phyloP scores from a whole-genome alignment of 169 alveolate genomes.

The Eimeria praecox region DNA sequence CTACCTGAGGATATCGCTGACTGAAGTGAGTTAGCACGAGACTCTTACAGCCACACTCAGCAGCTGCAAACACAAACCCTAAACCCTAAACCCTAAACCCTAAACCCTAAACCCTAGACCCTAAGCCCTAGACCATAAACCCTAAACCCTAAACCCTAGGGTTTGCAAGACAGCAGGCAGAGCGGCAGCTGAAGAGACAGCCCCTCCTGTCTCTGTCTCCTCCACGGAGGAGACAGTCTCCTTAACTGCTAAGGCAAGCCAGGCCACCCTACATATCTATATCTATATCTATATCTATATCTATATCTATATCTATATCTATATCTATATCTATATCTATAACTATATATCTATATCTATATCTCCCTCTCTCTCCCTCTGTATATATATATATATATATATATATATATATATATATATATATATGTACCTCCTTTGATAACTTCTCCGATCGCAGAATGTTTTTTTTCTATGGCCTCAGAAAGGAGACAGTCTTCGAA shows the following conservation, averaged over 20 bases:
- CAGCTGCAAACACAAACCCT: conserved; percentile 52
- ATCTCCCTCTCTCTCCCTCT: too few species aligned
- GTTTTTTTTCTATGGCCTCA: conserved; percentile 92
- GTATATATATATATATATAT: too few species aligned
- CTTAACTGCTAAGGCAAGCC: too few species aligned
- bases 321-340: too few species aligned
- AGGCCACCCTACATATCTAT: too few species aligned
- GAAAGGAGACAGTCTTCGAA: conserved; percentile 88
- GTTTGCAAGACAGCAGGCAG: not conserved
- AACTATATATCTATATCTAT: too few species aligned
- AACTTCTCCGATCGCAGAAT: conserved; percentile 85
- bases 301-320: too few species aligned
- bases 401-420: too few species aligned
- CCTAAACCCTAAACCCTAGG: not conserved
- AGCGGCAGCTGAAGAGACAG: too few species aligned
- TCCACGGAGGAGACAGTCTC: too few species aligned
- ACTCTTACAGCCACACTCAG: conserved; percentile 82
- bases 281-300: too few species aligned
- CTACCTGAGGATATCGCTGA: conserved; percentile 93
- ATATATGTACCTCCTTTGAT: conserved; percentile 57
- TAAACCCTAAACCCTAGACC: conserved; percentile 14
- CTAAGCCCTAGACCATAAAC: not conserved
- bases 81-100: not conserved
- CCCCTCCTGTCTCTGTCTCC: too few species aligned
- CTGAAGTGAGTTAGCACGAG: conserved; percentile 94